phyloP scores from a whole-genome alignment of 305 asterid species.

The Solanum hybrid region DNA sequence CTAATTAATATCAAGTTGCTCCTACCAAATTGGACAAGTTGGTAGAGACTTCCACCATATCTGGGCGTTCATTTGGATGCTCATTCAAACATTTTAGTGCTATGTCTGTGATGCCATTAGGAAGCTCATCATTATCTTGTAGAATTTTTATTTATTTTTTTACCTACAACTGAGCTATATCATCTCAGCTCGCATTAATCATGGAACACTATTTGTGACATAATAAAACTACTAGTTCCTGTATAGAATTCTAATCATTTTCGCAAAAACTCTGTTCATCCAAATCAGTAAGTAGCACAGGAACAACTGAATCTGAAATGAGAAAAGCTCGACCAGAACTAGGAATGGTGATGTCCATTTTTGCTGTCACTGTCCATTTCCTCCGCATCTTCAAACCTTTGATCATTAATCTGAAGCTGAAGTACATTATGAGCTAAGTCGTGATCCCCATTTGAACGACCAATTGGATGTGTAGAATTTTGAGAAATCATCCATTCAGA shows the following conservation, averaged over 20 bases:
- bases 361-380: conserved; percentile 54
- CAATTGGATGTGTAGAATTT: no score
- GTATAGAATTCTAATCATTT: not conserved
- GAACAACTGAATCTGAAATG: not conserved
- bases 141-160: no score
- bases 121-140: not conserved
- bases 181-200: not conserved
- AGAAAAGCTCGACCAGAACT: not conserved
- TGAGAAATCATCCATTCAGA: no score
- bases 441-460: no score
- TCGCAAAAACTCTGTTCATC: not conserved
- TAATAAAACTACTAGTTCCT: not conserved
- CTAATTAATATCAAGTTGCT: not conserved
- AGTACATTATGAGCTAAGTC: no score
- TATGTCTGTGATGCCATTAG: not conserved
- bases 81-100: not conserved
- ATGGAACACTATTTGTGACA: not conserved
- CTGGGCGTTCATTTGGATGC: not conserved
- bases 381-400: conserved; percentile 85
- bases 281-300: not conserved
- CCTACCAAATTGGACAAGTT: not conserved
- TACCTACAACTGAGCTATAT: not conserved
- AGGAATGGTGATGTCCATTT: conserved; percentile 13
- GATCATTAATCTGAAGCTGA: conserved; percentile 85
- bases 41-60: not conserved